Evolutionary conservation across 108 stramenopile species (phyloP).

Genomic region (Nitzschia sp.): DNA sequence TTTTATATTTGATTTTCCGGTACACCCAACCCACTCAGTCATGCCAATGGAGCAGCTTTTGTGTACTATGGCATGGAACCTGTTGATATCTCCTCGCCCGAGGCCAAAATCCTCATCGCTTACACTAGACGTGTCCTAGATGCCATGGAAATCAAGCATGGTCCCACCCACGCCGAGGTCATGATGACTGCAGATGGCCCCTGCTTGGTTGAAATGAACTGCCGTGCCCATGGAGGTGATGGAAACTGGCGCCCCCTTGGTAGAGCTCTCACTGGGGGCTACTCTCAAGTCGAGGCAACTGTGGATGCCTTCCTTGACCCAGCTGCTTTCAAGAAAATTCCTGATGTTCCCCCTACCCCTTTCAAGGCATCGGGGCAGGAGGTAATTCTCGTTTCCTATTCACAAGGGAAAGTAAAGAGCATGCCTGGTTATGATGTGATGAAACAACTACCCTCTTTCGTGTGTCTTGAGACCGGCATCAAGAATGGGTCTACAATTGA

Average conservation of each 20-base stretch:
- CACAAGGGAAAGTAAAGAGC: constrained; percentile 66
- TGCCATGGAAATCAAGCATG: constrained; percentile 67
- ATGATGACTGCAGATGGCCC: constrained; percentile 82
- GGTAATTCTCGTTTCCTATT: constrained; percentile 65
- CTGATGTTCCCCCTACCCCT: constrained; percentile 65
- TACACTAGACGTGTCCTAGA: constrained; percentile 80
- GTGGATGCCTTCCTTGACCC: constrained; percentile 84
- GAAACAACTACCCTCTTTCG: constrained; percentile 68
- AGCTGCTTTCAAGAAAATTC: constrained; percentile 48
- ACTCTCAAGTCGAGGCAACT: constrained; percentile 77
- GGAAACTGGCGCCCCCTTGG: constrained; percentile 90
- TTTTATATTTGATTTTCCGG: no score
- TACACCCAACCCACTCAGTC: no score
- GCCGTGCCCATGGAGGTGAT: constrained; percentile 93
- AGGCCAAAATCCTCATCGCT: constrained; percentile 74
- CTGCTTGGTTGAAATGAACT: constrained; percentile 85
- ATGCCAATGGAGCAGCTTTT: constrained; percentile 80
- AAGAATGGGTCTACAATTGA: constrained; percentile 63
- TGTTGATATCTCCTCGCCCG: constrained; percentile 51
- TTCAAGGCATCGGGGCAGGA: constrained; percentile 73
- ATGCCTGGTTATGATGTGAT: constrained; percentile 82
- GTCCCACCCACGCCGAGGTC: constrained; percentile 80
- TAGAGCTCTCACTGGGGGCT: constrained; percentile 69
- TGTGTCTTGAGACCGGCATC: constrained; percentile 61
- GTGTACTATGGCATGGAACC: constrained; percentile 76